These are phyloP conservation scores for Crithidia thermophila DNA, from an alignment of 208 protist genomes.

Conservation along the genomic window DNA sequence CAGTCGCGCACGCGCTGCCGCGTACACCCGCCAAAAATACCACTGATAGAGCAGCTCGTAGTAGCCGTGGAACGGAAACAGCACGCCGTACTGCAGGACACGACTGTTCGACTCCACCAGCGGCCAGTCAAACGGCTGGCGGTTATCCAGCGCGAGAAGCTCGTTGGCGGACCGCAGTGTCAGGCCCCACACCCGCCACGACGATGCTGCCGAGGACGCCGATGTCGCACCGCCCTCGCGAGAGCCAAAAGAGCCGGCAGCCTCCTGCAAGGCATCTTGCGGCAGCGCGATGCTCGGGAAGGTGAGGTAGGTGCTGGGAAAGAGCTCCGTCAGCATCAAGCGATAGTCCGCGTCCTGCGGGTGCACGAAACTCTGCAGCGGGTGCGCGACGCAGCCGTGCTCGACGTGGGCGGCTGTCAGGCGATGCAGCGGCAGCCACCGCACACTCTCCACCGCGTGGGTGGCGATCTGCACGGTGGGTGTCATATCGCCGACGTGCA, in stretches of 20 bases:
- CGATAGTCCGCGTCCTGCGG: constrained; percentile 44
- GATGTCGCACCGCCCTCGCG: background rate
- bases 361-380: constrained; percentile 51
- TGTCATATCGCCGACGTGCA: constrained; percentile 71
- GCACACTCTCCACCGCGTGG: constrained; percentile 58
- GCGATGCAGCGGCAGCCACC: constrained; percentile 62
- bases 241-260: background rate
- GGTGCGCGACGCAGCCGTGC: constrained; percentile 47
- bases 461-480: constrained; percentile 50
- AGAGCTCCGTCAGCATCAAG: constrained; percentile 53
- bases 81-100: constrained; percentile 47
- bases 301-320: constrained; percentile 43
- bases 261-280: background rate
- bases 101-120: constrained; percentile 59
- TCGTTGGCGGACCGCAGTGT: constrained; percentile 62
- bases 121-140: constrained; percentile 64
- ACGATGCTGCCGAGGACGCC: background rate
- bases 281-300: constrained; percentile 57
- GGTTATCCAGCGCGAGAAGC: constrained; percentile 60
- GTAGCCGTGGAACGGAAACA: constrained; percentile 73
- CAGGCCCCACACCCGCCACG: constrained; percentile 73
- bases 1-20: constrained; percentile 33
- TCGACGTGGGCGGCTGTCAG: constrained; percentile 34
- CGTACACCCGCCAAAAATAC: constrained; percentile 41
- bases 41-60: constrained; percentile 54